These are phyloP conservation scores for Coprinopsis sp. DNA, from an alignment of 768 basidiomycete genomes.

Conservation along the genomic window DNA sequence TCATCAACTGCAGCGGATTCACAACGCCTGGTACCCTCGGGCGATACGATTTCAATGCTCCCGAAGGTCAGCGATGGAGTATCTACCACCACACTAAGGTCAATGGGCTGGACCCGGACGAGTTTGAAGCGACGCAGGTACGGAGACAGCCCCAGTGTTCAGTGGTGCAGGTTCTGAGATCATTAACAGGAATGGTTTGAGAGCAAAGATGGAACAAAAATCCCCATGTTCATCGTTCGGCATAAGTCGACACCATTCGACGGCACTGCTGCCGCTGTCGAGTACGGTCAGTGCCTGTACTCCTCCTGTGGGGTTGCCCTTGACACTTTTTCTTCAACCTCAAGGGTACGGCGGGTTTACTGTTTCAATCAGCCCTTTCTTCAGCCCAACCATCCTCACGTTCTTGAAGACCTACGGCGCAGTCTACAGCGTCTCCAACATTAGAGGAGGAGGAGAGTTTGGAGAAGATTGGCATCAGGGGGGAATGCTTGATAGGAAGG, in stretches of 20 bases:
- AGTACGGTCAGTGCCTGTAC: slow-evolving; percentile 51
- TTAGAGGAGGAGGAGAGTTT: slow-evolving; percentile 72
- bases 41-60: slow-evolving; percentile 59
- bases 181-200: slow-evolving; percentile 71
- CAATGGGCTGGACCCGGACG: slow-evolving; percentile 55
- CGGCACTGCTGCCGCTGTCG: slow-evolving; percentile 71
- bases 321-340: too few species aligned
- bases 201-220: slow-evolving; percentile 72
- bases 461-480: slow-evolving; percentile 83
- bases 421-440: slow-evolving; percentile 54
- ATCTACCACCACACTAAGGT: slow-evolving; percentile 56
- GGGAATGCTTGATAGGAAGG: slow-evolving; percentile 69
- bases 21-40: slow-evolving; percentile 66
- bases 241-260: slow-evolving; percentile 67
- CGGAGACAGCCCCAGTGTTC: slow-evolving; percentile 1
- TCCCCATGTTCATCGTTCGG: slow-evolving; percentile 84
- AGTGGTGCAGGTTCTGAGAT: too few species aligned
- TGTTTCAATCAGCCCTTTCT: slow-evolving; percentile 66
- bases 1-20: slow-evolving; percentile 62
- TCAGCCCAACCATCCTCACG: slow-evolving; percentile 66
- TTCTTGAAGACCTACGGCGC: slow-evolving; percentile 69
- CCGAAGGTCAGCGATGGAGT: slow-evolving; percentile 46
- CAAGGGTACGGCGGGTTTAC: slow-evolving; percentile 81
- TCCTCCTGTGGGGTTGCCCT: too few species aligned
- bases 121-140: slow-evolving; percentile 68